Evolutionary conservation across 2,329 filamentous ascomycete species (phyloP), one percentile per base, ranked within the genome.

Genomic region (Dactylellina haptotyla): DNA sequence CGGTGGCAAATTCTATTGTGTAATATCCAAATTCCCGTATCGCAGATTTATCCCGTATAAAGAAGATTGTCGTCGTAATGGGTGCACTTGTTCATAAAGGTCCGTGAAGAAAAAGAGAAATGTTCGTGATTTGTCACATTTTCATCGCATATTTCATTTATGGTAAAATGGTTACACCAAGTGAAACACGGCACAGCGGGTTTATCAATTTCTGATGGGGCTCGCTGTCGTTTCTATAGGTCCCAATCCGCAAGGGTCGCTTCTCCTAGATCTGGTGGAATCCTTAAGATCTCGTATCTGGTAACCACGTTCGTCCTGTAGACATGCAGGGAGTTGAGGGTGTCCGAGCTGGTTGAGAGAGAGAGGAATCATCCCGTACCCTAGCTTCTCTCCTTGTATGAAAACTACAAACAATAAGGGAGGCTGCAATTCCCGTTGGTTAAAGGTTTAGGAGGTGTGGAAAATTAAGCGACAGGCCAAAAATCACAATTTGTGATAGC

Each of bases 391-490:
- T 45, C 9, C 41, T 45, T 41, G 37, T 41, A 20, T 12, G 4
- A 16, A 23, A 32, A 39, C 34, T 37, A 30, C 26, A 30, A 18
- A 30, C 4, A 46, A 37, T 26, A 37, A 12, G 26, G 12, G 48
- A 9, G 14, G 12, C 59, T 72, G 67, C 67, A 72, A 20, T 37
- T 64, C 58, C 26, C 28, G 59, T 72, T 72, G 67, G 67, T 45
- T 37, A 70, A 25, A n/a, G 26, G 34, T 45, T 16, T 28, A 48
- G 43, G 2, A 39, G 41, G 46, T 10, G 43, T 72, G 59, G 59
- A 65, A 72, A 65, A 58, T 59, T 65, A 72, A 72, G 53, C 67
- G 67, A 72, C 59, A 37, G 39, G 43, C 12, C 37, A 58, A 30
- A 51, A 39, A 59, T 43, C 41, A 28, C 23, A 37, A 26, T 64